phyloP scores from a whole-genome alignment of 108 stramenopile genomes.

The Stephanodiscus minutulus region DNA sequence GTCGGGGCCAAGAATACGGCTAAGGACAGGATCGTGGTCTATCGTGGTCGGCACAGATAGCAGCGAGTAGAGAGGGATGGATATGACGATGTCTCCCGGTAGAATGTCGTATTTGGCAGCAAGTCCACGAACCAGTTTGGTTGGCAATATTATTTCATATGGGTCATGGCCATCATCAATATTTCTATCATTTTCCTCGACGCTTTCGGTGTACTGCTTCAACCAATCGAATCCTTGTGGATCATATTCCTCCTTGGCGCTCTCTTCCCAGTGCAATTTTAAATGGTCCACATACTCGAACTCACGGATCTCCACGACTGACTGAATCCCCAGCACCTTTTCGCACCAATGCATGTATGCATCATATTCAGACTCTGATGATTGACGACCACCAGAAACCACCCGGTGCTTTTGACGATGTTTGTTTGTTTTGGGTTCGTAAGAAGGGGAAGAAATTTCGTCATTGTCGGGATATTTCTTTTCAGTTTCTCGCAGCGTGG shows the following conservation, averaged over 20 bases:
- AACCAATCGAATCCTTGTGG: constrained; percentile 44
- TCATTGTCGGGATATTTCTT: background rate
- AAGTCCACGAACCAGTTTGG: constrained; percentile 66
- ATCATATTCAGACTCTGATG: constrained; percentile 25
- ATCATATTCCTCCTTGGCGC: constrained; percentile 35
- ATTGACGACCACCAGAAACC: background rate
- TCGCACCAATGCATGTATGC: constrained; percentile 64
- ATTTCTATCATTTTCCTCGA: constrained; percentile 12
- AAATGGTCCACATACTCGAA: constrained; percentile 75
- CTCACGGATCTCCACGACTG: constrained; percentile 63
- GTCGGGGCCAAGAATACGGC: constrained; percentile 59
- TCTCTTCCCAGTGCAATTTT: constrained; percentile 46
- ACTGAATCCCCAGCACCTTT: constrained; percentile 60
- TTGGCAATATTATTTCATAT: constrained; percentile 19
- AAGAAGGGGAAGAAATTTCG: background rate
- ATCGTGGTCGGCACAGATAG: constrained; percentile 73
- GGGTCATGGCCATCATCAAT: constrained; percentile 12
- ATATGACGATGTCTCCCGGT: constrained; percentile 68
- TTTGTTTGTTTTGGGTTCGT: constrained; percentile 5
- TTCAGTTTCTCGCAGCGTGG: background rate
- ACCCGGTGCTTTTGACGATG: constrained; percentile 15
- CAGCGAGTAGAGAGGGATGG: constrained; percentile 68
- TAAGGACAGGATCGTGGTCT: constrained; percentile 75
- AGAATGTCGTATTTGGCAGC: constrained; percentile 65
- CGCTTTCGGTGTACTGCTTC: constrained; percentile 15